phyloP scores from a whole-genome alignment of 2,329 filamentous ascomycete species.

The Colletotrichum cereale region DNA sequence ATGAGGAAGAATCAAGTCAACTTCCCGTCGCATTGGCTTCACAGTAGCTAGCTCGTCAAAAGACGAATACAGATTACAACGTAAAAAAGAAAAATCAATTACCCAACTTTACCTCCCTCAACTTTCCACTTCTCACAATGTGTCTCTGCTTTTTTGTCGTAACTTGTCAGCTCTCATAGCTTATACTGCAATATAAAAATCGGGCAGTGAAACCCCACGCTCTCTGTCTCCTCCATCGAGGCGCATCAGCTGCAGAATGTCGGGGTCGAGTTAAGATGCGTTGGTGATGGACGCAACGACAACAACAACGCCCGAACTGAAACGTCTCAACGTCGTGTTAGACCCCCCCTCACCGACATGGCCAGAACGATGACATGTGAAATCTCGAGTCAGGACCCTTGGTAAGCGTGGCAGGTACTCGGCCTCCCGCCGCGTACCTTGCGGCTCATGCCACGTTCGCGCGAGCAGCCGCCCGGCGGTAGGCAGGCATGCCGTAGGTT shows the following conservation, averaged over 20 bases:
- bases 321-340: neutral
- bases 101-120: too few species aligned
- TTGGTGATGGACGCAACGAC: neutral
- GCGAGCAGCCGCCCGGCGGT: neutral
- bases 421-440: slow-evolving; percentile 1
- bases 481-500: neutral
- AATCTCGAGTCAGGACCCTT: slow-evolving; percentile 4
- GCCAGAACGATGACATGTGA: slow-evolving; percentile 18
- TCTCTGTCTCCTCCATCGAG: neutral
- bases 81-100: too few species aligned
- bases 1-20: neutral
- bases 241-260: slow-evolving; percentile 8
- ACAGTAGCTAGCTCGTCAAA: slow-evolving; percentile 22
- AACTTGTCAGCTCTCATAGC: neutral
- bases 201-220: neutral
- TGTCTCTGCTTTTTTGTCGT: neutral
- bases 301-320: neutral
- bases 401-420: neutral
- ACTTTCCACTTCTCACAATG: neutral
- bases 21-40: slow-evolving; percentile 18
- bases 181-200: neutral
- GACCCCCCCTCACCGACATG: neutral
- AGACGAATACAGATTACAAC: neutral
- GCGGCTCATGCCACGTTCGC: slow-evolving; percentile 29
- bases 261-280: too few species aligned